Conservation (phyloP, 495 filamentous ascomycete genomes). For the Massariosphaeria phaeospora region DNA sequence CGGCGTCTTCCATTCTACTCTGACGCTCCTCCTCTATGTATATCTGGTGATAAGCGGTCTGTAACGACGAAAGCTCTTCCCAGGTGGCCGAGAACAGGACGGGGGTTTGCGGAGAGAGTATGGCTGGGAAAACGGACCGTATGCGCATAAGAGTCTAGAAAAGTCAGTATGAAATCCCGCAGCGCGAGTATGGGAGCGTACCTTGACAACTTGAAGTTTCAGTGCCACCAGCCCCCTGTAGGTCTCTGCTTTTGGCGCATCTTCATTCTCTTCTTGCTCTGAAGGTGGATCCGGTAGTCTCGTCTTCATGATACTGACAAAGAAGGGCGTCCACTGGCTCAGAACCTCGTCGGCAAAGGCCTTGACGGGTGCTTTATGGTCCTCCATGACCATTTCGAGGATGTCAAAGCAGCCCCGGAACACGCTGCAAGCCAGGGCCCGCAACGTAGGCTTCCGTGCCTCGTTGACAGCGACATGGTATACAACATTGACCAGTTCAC, state of each 20-base stretch:
- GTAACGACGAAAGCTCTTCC: conserved; percentile 71
- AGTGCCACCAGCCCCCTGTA: conserved; percentile 74
- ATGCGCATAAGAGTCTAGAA: conserved; percentile 83
- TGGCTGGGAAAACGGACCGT: conserved; percentile 69
- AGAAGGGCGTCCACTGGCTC: conserved; percentile 79
- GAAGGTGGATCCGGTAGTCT: conserved; percentile 60
- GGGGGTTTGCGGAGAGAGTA: conserved; percentile 74
- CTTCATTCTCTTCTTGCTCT: conserved; percentile 53
- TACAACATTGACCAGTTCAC: conserved; percentile 73
- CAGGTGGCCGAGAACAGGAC: conserved; percentile 78
- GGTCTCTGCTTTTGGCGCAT: conserved; percentile 42
- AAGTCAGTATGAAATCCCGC: not conserved
- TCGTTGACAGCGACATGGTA: conserved; percentile 76
- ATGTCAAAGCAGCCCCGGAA: conserved; percentile 90
- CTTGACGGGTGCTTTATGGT: conserved; percentile 77
- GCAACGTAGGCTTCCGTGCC: conserved; percentile 63
- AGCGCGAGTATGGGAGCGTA: conserved; percentile 29
- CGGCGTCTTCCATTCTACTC: conserved; percentile 80
- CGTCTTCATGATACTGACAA: conserved; percentile 65
- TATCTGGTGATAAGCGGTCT: conserved; percentile 66
- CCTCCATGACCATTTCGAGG: conserved; percentile 90
- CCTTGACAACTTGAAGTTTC: conserved; percentile 84
- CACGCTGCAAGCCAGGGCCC: conserved; percentile 78
- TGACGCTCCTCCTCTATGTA: conserved; percentile 83
- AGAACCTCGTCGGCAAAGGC: conserved; percentile 82